Evolutionary conservation across 768 basidiomycete genomes (phyloP).

Genomic region (Ephemerocybe angulata): DNA sequence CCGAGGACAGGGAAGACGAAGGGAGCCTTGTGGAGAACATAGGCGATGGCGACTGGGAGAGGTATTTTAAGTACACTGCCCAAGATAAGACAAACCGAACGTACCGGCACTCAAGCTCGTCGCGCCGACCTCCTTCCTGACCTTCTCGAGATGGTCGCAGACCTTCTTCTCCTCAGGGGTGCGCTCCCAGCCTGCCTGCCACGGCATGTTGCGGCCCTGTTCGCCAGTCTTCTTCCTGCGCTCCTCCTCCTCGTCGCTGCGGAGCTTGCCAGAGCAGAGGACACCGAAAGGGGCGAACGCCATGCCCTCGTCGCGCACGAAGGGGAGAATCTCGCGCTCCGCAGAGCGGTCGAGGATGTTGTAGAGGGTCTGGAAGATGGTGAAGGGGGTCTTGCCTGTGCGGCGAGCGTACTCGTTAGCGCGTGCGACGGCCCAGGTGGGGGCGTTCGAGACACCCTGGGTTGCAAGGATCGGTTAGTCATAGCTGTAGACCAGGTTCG

Average conservation of each 20-base stretch:
- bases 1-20: slow-evolving; percentile 45
- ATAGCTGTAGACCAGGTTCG: neutral
- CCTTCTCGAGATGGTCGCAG: slow-evolving; percentile 39
- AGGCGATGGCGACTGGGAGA: slow-evolving; percentile 43
- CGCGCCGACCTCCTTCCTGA: slow-evolving; percentile 44
- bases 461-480: slow-evolving; percentile 19
- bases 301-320: slow-evolving; percentile 33
- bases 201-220: slow-evolving; percentile 4
- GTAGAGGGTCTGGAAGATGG: slow-evolving; percentile 12
- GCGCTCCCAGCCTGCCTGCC: neutral
- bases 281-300: slow-evolving; percentile 32
- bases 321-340: slow-evolving; percentile 20
- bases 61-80: neutral
- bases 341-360: slow-evolving; percentile 12
- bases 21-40: slow-evolving; percentile 49
- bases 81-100: slow-evolving; percentile 3
- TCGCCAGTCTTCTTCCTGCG: slow-evolving; percentile 2
- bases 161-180: slow-evolving; percentile 3
- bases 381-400: slow-evolving; percentile 12
- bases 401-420: slow-evolving; percentile 14
- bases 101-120: slow-evolving; percentile 40
- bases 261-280: slow-evolving; percentile 39
- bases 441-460: slow-evolving; percentile 11
- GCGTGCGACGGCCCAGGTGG: slow-evolving; percentile 9
- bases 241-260: slow-evolving; percentile 37